Conservation (phyloP, 768 basidiomycete species). For the Psilocybe cyanescens region DNA sequence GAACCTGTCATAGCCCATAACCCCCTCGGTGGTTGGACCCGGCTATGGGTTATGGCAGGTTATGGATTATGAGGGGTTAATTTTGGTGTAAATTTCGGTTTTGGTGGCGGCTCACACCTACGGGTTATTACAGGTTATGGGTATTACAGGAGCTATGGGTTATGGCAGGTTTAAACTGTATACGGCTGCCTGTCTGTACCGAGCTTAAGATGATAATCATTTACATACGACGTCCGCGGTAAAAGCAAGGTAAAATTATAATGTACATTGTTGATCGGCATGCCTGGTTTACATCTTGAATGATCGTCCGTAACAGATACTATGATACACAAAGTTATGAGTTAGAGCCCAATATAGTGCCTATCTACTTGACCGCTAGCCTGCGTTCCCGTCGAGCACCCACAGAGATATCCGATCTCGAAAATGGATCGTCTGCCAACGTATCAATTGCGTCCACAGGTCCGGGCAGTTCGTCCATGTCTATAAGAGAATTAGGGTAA, state of each 20-base stretch:
- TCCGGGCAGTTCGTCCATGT: constrained; percentile 1
- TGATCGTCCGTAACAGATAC: background rate
- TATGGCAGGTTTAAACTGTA: no score
- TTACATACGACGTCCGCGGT: background rate
- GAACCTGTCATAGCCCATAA: no score
- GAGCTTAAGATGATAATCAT: background rate
- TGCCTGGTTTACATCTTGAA: background rate
- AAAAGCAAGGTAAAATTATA: background rate
- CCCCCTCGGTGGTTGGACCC: no score
- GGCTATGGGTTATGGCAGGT: no score
- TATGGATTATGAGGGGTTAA: no score
- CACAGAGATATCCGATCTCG: background rate
- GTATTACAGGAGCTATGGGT: no score
- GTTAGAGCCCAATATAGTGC: background rate
- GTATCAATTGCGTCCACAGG: background rate
- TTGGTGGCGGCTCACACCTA: no score
- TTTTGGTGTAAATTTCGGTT: no score
- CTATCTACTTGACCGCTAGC: background rate
- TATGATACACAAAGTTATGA: constrained; percentile 1
- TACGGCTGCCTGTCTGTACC: no score
- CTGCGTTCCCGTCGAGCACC: background rate
- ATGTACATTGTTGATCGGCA: background rate
- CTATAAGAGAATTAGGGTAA: constrained; percentile 11
- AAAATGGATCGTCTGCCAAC: background rate
- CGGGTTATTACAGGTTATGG: no score